These are phyloP conservation scores for Annulohypoxylon bovei DNA, from an alignment of 495 filamentous ascomycete species.

Conservation along the genomic window DNA sequence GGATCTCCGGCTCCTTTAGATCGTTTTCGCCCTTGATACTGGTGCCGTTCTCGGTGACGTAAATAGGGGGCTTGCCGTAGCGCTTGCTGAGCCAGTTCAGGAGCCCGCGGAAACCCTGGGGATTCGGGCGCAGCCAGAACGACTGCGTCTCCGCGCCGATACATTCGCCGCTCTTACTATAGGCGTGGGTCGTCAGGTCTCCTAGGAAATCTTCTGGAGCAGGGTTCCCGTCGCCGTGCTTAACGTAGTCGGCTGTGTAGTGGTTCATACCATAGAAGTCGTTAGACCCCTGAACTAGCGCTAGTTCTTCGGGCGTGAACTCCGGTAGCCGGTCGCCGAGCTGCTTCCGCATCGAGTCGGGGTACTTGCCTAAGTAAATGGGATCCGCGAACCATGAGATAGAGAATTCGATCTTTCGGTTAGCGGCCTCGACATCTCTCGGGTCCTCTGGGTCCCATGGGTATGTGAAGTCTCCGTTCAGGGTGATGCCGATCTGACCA, in stretches of 20 bases:
- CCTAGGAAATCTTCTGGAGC: constrained; percentile 73
- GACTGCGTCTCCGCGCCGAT: constrained; percentile 81
- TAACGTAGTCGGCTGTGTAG: constrained; percentile 85
- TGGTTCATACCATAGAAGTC: constrained; percentile 90
- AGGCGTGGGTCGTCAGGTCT: constrained; percentile 73
- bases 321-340: constrained; percentile 74
- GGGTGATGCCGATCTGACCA: constrained; percentile 70
- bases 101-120: constrained; percentile 77
- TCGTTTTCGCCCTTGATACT: constrained; percentile 82
- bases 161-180: constrained; percentile 72
- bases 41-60: constrained; percentile 85
- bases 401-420: constrained; percentile 72
- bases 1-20: constrained; percentile 70
- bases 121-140: constrained; percentile 76
- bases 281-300: constrained; percentile 76
- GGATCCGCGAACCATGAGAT: constrained; percentile 79
- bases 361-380: constrained; percentile 79
- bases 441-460: constrained; percentile 67
- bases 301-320: constrained; percentile 71
- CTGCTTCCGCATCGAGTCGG: constrained; percentile 78
- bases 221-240: constrained; percentile 67
- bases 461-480: constrained; percentile 69
- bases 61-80: constrained; percentile 77
- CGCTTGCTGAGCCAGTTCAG: constrained; percentile 82
- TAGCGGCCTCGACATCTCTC: constrained; percentile 66